Evolutionary conservation across 2,329 filamentous ascomycete species (phyloP), one percentile per base, ranked within the genome.

Genomic region (Didymella glomerata): DNA sequence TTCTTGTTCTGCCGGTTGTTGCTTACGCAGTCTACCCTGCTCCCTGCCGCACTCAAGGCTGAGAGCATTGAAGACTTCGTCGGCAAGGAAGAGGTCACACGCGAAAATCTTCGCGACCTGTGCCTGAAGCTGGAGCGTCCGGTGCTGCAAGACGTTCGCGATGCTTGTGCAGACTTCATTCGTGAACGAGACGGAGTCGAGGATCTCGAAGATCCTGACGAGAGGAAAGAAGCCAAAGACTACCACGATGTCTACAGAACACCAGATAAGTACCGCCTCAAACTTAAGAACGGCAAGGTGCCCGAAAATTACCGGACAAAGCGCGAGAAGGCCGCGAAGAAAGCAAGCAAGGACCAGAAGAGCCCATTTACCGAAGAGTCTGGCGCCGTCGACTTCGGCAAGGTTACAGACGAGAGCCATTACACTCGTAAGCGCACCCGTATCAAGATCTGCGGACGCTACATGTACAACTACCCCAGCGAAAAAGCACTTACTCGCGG

Each of bases 401-500:
- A 78, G 5, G 67, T 77, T 18, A 68, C 77, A 6, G 68, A 77
- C 45, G 65, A 75, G 41, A 68, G 66, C 28, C 62, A 73, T 27
- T 74, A 74, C 48, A 58, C 68, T 30, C 70, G 66, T 46, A 76
- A 73, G 55, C 81, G 77, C 54, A 79, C 80, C 60, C 77, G 78
- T 49, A 77, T 84, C 54, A 80, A 76, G 50, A 71, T 84, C 10
- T 84, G 70, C 51, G 81, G 82, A 11, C 78, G 76, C 44, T 78
- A 74, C 51, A 84, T 84, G 64, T 83, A 81, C 75, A 83, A 84
- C 68, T 83, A 84, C 62, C 80, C 81, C 9, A 81, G 77, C 55
- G 77, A 82, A 61, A 78, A 76, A 36, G 78, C 80, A 3, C 80
- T 83, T 75, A 78, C 73, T 46, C 74, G 81, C 52, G 77, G 79